A percentile compares a stretch with the other conserved stretches of the same genome.
These are phyloP conservation scores for Monilinia fructicola DNA, from an alignment of 2,329 filamentous ascomycete species.

Conservation along the genomic window DNA sequence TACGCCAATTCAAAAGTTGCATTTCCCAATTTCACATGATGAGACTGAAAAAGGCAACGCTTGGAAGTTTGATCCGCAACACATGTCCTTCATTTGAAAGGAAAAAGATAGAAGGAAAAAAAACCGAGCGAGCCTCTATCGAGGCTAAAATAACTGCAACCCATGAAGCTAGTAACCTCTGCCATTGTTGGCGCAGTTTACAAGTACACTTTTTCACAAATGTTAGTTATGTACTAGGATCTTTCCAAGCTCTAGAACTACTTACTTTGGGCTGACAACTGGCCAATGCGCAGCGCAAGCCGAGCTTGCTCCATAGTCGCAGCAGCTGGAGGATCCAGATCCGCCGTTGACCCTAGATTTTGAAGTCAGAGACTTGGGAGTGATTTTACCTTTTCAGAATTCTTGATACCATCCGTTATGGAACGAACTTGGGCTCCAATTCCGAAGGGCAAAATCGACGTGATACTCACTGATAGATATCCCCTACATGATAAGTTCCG, in stretches of 20 bases:
- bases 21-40: not conserved
- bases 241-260: not conserved
- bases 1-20: not conserved
- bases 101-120: too few relatives aligned
- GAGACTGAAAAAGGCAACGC: not conserved
- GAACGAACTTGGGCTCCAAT: not conserved
- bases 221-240: not conserved
- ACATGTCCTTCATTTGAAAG: not conserved
- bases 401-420: too few relatives aligned
- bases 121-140: not conserved
- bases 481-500: slow-evolving; percentile 8
- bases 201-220: slow-evolving; percentile 9
- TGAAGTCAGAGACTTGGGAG: not conserved
- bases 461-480: slow-evolving; percentile 23
- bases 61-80: not conserved
- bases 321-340: slow-evolving; percentile 19
- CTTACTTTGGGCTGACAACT: slow-evolving; percentile 17
- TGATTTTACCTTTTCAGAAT: not conserved
- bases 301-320: slow-evolving; percentile 15
- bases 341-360: slow-evolving; percentile 20
- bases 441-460: not conserved
- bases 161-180: slow-evolving; percentile 10
- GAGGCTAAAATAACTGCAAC: too few relatives aligned
- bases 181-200: slow-evolving; percentile 19
- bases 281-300: slow-evolving; percentile 20